Evolutionary conservation across 2,329 filamentous ascomycete genomes (phyloP).

Genomic region (Tolypocladium inflatum): DNA sequence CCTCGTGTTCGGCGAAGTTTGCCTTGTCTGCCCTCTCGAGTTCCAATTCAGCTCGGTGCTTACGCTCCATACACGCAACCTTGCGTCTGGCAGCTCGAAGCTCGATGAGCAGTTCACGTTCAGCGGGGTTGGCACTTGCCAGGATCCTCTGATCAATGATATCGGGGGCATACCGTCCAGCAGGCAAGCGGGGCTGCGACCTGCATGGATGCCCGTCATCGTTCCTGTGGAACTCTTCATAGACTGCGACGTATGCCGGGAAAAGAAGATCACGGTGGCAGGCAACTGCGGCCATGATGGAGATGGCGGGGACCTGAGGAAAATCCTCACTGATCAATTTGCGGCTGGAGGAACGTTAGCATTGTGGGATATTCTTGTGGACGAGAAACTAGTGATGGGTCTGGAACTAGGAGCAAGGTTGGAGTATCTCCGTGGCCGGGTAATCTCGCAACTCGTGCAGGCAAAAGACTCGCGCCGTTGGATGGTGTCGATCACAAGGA

Average conservation of each 20-base stretch:
- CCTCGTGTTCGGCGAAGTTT: slow-evolving; percentile 32
- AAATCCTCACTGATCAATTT: background rate
- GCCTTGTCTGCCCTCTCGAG: slow-evolving; percentile 21
- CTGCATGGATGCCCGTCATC: background rate
- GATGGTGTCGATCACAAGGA: background rate
- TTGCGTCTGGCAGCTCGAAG: slow-evolving; percentile 9
- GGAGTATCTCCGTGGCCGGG: background rate
- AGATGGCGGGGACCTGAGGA: background rate
- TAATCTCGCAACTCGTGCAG: too few species aligned
- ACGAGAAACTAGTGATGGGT: background rate
- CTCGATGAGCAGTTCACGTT: slow-evolving; percentile 10
- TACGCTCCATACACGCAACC: background rate
- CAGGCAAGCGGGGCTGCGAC: background rate
- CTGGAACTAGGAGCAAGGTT: background rate
- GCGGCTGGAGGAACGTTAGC: background rate
- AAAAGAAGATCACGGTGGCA: background rate
- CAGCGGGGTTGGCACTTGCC: background rate
- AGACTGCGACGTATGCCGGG: background rate
- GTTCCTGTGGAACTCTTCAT: background rate
- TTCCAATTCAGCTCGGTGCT: slow-evolving; percentile 22
- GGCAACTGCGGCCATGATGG: background rate
- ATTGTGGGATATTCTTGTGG: background rate
- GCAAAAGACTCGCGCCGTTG: too few species aligned
- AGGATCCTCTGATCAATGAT: slow-evolving; percentile 5
- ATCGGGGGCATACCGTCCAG: background rate